Percentiles rank a stretch among this genome's conserved stretches.
Evolutionary conservation across 2,329 filamentous ascomycete genomes (phyloP).

Genomic region (Chaetothyriales sp.): DNA sequence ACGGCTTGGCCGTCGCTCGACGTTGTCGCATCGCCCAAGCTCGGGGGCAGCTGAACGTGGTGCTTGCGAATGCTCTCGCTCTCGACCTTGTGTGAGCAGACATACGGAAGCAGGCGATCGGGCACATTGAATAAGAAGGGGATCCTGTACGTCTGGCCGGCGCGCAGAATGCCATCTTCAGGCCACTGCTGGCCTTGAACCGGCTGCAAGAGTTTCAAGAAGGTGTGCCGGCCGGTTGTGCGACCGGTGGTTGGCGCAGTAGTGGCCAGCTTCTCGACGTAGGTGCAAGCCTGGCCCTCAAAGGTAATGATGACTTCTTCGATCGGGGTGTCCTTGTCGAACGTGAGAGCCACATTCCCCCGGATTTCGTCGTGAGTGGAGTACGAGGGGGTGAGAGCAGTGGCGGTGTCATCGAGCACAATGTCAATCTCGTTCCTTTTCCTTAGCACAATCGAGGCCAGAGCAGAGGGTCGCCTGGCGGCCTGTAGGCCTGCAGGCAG

Average conservation of each 20-base stretch:
- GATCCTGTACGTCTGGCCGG: slow-evolving; percentile 44
- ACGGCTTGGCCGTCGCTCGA: slow-evolving; percentile 36
- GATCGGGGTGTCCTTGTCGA: slow-evolving; percentile 20
- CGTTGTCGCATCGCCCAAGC: slow-evolving; percentile 45
- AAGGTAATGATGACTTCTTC: slow-evolving; percentile 21
- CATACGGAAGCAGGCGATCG: slow-evolving; percentile 43
- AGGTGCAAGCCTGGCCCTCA: slow-evolving; percentile 19
- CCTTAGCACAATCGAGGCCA: slow-evolving; percentile 13
- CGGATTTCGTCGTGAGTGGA: slow-evolving; percentile 23
- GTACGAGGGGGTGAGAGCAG: slow-evolving; percentile 18
- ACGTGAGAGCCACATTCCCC: slow-evolving; percentile 19
- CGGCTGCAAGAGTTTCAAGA: slow-evolving; percentile 49
- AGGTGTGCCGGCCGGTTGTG: slow-evolving; percentile 45
- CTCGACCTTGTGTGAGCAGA: slow-evolving; percentile 42
- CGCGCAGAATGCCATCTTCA: slow-evolving; percentile 39
- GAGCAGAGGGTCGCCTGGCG: slow-evolving; percentile 11
- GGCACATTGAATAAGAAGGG: slow-evolving; percentile 54
- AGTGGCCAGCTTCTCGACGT: slow-evolving; percentile 41
- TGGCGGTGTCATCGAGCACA: slow-evolving; percentile 14
- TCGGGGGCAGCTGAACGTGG: slow-evolving; percentile 48
- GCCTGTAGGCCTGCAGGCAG: slow-evolving; percentile 3
- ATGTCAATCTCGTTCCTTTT: slow-evolving; percentile 18
- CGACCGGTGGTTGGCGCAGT: slow-evolving; percentile 40
- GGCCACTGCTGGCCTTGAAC: slow-evolving; percentile 42
- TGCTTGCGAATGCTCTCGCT: slow-evolving; percentile 40